These are phyloP conservation scores for Malus orientalis DNA, from an alignment of 306 rosid species.

Conservation along the genomic window DNA sequence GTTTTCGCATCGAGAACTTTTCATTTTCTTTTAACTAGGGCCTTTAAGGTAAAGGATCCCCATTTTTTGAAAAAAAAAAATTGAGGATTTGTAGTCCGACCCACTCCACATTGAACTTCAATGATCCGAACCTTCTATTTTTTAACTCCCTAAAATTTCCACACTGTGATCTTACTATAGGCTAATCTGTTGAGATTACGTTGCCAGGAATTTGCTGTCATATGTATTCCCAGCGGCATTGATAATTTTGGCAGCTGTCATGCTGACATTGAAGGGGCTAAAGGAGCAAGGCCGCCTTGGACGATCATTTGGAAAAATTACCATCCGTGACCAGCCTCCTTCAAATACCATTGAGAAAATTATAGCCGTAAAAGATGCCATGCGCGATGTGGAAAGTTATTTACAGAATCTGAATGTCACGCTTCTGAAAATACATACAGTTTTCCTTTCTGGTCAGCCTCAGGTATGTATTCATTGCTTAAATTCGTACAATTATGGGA, in stretches of 20 bases:
- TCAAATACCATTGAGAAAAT: conserved; percentile 92
- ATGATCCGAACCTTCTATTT: too few relatives aligned
- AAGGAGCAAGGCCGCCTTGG: conserved; percentile 98
- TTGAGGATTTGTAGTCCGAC: too few relatives aligned
- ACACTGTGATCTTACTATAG: not conserved
- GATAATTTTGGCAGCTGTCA: conserved; percentile 58
- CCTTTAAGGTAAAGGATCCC: too few relatives aligned
- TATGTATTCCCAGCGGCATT: conserved; percentile 60
- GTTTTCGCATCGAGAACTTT: too few relatives aligned
- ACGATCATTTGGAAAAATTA: conserved; percentile 71
- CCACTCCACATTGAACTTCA: too few relatives aligned
- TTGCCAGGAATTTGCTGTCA: conserved; percentile 73
- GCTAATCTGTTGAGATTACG: conserved; percentile 22
- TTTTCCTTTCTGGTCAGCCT: conserved; percentile 84
- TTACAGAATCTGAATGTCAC: conserved; percentile 74
- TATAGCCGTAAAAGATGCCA: conserved; percentile 87
- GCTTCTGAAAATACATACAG: conserved; percentile 69
- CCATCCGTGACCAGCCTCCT: conserved; percentile 84
- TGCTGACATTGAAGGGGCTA: conserved; percentile 78
- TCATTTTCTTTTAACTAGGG: too few relatives aligned
- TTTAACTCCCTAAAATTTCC: not conserved
- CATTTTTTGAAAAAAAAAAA: too few relatives aligned
- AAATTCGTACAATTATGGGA: not conserved
- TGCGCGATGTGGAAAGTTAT: conserved; percentile 71
- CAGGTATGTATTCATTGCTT: conserved; percentile 48